Conservation (phyloP, 805 yeast genomes). For the Schwanniomyces vanrijiae region DNA sequence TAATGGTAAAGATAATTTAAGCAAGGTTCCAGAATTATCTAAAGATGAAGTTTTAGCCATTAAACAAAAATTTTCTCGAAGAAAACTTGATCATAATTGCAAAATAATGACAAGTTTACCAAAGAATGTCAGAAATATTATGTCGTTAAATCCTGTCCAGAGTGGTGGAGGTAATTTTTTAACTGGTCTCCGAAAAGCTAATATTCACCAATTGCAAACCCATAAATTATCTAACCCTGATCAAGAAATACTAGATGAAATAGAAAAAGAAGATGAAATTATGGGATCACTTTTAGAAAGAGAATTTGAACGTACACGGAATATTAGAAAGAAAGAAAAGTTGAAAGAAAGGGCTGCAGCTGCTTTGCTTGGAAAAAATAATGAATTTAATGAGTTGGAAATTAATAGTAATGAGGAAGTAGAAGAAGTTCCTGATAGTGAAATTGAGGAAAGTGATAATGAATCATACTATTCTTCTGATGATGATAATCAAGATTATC, state of each 20-base stretch:
- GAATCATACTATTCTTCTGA: constrained; percentile 20
- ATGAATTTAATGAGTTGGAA: constrained; percentile 13
- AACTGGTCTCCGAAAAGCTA: constrained; percentile 39
- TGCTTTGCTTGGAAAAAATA: constrained; percentile 24
- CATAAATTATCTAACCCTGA: constrained; percentile 22
- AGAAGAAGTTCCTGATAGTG: constrained; percentile 20
- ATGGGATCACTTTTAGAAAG: constrained; percentile 48
- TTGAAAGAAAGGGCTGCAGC: constrained; percentile 34
- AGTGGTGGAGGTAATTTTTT: constrained; percentile 27
- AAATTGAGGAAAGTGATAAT: constrained; percentile 21
- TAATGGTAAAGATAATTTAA: constrained; percentile 8
- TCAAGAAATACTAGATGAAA: constrained; percentile 30
- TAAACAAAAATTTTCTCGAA: constrained; percentile 31
- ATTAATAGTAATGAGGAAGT: constrained; percentile 5
- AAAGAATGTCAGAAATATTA: constrained; percentile 10
- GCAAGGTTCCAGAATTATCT: constrained; percentile 27
- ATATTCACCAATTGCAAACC: constrained; percentile 42
- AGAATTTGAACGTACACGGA: constrained; percentile 49
- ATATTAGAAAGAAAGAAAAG: constrained; percentile 45
- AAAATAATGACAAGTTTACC: constrained; percentile 10
- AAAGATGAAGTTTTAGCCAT: constrained; percentile 32
- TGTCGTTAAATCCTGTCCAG: constrained; percentile 4
- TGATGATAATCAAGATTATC: constrained; percentile 17
- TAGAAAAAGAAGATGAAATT: constrained; percentile 43
- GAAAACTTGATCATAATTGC: constrained; percentile 11